phyloP scores from a whole-genome alignment of 805 yeast species.

The Danielia oregonensis region DNA sequence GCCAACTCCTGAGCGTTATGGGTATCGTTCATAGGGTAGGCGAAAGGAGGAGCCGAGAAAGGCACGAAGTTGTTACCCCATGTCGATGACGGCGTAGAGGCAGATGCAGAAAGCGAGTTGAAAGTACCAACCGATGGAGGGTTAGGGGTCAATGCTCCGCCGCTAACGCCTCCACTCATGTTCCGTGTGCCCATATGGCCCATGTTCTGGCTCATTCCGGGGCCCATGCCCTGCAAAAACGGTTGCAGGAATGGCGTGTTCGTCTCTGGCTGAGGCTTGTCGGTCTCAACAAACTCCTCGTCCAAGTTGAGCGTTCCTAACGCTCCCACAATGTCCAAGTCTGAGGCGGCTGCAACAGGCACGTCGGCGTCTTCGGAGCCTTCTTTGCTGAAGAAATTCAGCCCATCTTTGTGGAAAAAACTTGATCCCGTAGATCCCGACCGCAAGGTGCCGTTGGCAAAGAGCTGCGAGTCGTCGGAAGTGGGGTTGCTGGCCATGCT shows the following conservation, averaged over 20 bases:
- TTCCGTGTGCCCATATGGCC: neutral
- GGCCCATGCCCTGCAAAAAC: neutral
- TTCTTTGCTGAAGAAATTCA: conserved; percentile 24
- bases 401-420: conserved; percentile 7
- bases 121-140: conserved; percentile 19
- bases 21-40: conserved; percentile 16
- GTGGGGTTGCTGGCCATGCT: no score
- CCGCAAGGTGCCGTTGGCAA: conserved; percentile 13
- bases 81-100: conserved; percentile 35
- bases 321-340: conserved; percentile 47
- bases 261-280: neutral
- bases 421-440: conserved; percentile 16
- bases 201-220: neutral
- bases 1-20: conserved; percentile 12
- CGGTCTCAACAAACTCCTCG: conserved; percentile 25
- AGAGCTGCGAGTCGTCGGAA: no score
- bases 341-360: conserved; percentile 9
- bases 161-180: no score
- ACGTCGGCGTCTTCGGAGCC: conserved; percentile 8
- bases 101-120: conserved; percentile 10
- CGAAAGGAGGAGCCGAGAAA: conserved; percentile 35
- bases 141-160: conserved; percentile 27
- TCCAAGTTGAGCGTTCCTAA: conserved; percentile 44
- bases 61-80: conserved; percentile 33
- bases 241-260: neutral